These are phyloP conservation scores for Acanthamoeba healyi DNA, from an alignment of 208 protist genomes.

Conservation along the genomic window DNA sequence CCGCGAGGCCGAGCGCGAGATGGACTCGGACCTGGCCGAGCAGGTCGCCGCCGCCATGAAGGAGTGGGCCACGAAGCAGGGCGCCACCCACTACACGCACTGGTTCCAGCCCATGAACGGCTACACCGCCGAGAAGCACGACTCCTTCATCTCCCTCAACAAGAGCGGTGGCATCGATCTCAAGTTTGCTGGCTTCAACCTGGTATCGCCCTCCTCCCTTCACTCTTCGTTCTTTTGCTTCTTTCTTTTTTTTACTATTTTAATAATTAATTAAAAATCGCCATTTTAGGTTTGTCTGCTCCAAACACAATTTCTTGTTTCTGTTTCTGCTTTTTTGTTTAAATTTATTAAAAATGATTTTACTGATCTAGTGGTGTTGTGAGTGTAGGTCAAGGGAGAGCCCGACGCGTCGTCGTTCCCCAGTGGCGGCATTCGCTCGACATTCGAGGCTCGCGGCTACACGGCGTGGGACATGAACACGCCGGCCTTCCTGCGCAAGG, in stretches of 20 bases:
- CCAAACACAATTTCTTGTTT: too few relatives aligned
- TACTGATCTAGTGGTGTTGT: too few relatives aligned
- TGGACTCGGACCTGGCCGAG: slow-evolving; percentile 68
- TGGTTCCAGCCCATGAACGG: slow-evolving; percentile 91
- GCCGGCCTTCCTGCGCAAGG: slow-evolving; percentile 87
- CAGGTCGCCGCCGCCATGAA: slow-evolving; percentile 87
- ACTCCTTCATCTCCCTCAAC: slow-evolving; percentile 86
- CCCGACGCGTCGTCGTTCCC: slow-evolving; percentile 93
- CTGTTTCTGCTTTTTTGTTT: too few relatives aligned
- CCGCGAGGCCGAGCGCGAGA: slow-evolving; percentile 66
- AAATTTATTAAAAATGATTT: too few relatives aligned
- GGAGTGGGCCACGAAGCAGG: slow-evolving; percentile 90
- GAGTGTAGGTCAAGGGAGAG: slow-evolving; percentile 92
- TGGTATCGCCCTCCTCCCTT: neutral
- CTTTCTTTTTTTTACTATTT: too few relatives aligned
- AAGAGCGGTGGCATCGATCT: slow-evolving; percentile 57
- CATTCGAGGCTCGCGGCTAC: slow-evolving; percentile 91
- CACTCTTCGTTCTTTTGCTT: too few relatives aligned
- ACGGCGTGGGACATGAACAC: slow-evolving; percentile 91
- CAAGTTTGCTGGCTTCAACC: slow-evolving; percentile 64
- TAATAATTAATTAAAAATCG: too few relatives aligned
- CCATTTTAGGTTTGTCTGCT: too few relatives aligned
- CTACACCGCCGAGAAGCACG: slow-evolving; percentile 88
- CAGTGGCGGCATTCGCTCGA: slow-evolving; percentile 88
- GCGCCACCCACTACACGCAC: slow-evolving; percentile 90